Base-by-base conservation (phyloP, 2,329 filamentous ascomycete genomes). In the Botrytis sinoallii region DNA sequence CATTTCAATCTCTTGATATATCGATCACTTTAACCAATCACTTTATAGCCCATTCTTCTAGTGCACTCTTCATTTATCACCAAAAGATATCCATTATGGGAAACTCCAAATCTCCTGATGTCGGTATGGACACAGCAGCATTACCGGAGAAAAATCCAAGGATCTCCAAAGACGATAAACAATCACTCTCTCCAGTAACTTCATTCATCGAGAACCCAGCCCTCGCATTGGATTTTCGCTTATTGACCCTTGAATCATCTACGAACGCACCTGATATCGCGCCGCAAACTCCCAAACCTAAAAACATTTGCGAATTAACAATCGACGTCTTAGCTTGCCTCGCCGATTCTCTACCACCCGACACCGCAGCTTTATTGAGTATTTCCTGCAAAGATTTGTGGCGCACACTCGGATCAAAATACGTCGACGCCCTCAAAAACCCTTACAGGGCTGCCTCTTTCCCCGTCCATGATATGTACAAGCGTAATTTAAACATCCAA, bases 301-400 rank as follows among this genome's bases (percentile, higher is more conserved):
- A 72, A 16, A 8, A 60, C 22, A 71, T 76, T 29, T n/a, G 55
- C 22, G 52, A n/a, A 12, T 9, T 75, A 42, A 66, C 73, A 4
- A 0, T 70, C 9, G 76, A 77, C 16, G 40, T 76, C 25, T 42
- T 76, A 5, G 6, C 69, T 63, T 55, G 52, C 35, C 74, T 78
- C 29, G 60, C 66, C 29, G 59, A 74, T n/a, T 71, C 70, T 55
- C 71, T 78, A 52, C 72, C 73, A 25, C 29, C 61, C 52, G 73
- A 69, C 44, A 73, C 76, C 70, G 71, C 73, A 2, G 68, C 72
- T 22, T 64, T 71, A 4, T 74, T 78, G 63, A 74, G 71, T 25
- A 55, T 78, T n/a, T 74, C 70, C 46, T 76, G 72, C 66, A 61
- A 35, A 57, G 46, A 69, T 32, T 61, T 76, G 32, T 74, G 74